A percentile compares a stretch with the other conserved stretches of the same genome.
phyloP scores from a whole-genome alignment of 352 stramenopile genomes.

The Globisporangium paroecandrum region DNA sequence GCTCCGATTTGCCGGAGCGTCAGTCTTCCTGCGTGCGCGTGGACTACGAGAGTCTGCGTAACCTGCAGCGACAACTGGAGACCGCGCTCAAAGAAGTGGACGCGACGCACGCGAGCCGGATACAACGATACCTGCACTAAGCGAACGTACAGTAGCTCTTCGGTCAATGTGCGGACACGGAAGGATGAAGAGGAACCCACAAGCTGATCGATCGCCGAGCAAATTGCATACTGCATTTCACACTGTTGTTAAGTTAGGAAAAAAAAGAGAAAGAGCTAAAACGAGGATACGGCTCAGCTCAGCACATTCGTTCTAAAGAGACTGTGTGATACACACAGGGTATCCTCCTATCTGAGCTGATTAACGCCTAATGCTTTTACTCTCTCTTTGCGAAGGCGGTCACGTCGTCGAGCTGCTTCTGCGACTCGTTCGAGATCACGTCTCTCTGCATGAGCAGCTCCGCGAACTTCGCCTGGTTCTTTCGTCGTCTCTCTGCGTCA shows the following conservation, averaged over 20 bases:
- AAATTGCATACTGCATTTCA: background rate
- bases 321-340: background rate
- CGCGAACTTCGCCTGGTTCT: slow-evolving; percentile 71
- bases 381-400: slow-evolving; percentile 65
- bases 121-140: slow-evolving; percentile 74
- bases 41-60: slow-evolving; percentile 60
- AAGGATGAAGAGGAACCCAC: background rate
- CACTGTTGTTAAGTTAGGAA: background rate
- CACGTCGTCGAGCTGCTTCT: slow-evolving; percentile 75
- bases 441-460: slow-evolving; percentile 64
- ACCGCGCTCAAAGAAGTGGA: slow-evolving; percentile 64
- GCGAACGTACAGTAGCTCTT: background rate
- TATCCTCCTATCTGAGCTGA: background rate
- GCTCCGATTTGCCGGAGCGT: slow-evolving; percentile 19
- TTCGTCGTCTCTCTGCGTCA: slow-evolving; percentile 50
- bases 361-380: slow-evolving; percentile 1
- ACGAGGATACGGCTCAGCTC: background rate
- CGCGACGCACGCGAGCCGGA: slow-evolving; percentile 63
- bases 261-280: background rate
- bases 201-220: background rate
- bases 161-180: slow-evolving; percentile 3
- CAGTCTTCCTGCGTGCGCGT: slow-evolving; percentile 52
- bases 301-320: background rate
- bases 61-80: slow-evolving; percentile 65
- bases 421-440: slow-evolving; percentile 49